phyloP scores from a whole-genome alignment of 73 alveolate genomes.

The Uronychia binucleata region DNA sequence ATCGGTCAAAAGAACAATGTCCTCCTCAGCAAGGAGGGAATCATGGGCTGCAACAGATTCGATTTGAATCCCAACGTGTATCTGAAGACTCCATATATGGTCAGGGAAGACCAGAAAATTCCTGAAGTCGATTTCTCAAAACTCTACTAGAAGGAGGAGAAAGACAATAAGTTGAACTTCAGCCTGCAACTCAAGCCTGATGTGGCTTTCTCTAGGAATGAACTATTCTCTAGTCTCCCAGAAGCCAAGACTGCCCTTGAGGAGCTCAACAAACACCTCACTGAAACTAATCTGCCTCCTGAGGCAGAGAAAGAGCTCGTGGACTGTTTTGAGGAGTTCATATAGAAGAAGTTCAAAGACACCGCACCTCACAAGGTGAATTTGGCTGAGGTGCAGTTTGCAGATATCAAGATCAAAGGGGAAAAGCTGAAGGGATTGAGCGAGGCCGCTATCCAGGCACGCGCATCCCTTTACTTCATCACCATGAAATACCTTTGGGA shows the following conservation, averaged over 20 bases:
- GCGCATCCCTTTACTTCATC: background rate
- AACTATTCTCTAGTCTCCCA: background rate
- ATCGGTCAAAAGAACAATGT: background rate
- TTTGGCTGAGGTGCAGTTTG: background rate
- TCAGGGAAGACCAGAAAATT: constrained; percentile 3
- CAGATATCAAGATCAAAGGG: background rate
- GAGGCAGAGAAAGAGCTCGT: constrained; percentile 13
- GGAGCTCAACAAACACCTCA: background rate
- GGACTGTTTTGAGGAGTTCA: constrained; percentile 23
- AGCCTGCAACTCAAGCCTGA: background rate
- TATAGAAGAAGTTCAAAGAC: constrained; percentile 34
- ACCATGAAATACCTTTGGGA: background rate
- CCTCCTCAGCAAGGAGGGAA: background rate
- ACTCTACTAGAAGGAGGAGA: background rate
- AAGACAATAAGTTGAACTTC: background rate
- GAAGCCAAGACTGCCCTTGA: background rate
- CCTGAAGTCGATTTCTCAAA: constrained; percentile 2
- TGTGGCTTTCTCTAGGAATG: background rate
- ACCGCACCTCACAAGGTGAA: constrained; percentile 1
- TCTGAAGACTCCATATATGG: constrained; percentile 18
- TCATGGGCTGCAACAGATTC: background rate
- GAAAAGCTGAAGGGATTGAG: background rate
- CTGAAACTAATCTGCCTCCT: background rate
- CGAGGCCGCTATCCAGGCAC: background rate
- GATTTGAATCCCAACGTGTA: constrained; percentile 50